Evolutionary conservation across 805 yeast species (phyloP), one percentile per base, ranked within the genome.

Genomic region (Metschnikowia baotianmanensis): DNA sequence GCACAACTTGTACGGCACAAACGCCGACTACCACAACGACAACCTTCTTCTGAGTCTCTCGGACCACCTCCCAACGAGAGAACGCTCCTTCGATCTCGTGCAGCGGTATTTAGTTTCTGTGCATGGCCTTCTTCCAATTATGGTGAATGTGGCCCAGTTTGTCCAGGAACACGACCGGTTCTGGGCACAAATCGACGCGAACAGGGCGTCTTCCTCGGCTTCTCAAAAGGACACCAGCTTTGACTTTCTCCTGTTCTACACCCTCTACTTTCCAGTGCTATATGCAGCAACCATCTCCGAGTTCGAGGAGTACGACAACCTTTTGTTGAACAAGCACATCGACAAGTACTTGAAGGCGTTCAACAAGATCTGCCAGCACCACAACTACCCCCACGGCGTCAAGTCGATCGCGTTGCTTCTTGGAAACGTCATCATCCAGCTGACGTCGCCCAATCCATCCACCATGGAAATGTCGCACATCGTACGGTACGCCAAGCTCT

Each of bases 261-360:
- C 76, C 6, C 55, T 71, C 1, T 63, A 77, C 40, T 76, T 76
- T 48, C 78, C 83, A 0, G 70, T 78, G 2, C 55, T 77, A 9
- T 78, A 77, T 54, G 82, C 83, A 2, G 72, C 82, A 2, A 70
- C 80, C 1, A 77, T 77, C 23, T 75, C 82, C 9, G 78, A 77
- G 50, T 78, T 74, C 52, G 82, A 78, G 52, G 83, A 78, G 49
- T 71, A 68, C 47, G 77, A 77, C 46, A 72, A 77, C 45, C 48
- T 70, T 13, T 52, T 70, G 16, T 52, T 70, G 36, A 69, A 69
- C 39, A 71, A 71, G 47, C 78, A 76, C 47, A 73, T 78, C 48
- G 72, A 72, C 51, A 67, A 61, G 42, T 78, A 70, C 50, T 59
- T 74, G 41, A 72, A 71, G 41, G 78, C 74, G 0, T 74, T 69